Base-by-base conservation (phyloP, 768 basidiomycete species). In the Auricularia sp. region DNA sequence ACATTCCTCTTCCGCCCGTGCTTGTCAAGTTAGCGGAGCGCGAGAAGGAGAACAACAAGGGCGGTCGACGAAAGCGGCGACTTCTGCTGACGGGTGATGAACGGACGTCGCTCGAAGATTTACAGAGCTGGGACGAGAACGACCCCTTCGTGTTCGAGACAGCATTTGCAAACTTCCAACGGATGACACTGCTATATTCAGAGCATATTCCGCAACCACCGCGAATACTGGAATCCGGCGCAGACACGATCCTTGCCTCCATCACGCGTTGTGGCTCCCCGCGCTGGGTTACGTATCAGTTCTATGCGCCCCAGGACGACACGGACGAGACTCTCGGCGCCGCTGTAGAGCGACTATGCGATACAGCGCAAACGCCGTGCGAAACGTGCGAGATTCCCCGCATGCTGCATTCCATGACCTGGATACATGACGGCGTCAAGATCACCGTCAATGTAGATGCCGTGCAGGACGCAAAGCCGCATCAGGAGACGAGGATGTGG, bases 121-220 rank as follows among this genome's bases (percentile, higher is more conserved):
- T 88, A 3, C 75, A 86, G 0, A 87, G 87, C 1, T 90, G 87
- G 87, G 81, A 83, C 47, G 77, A 73, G 42, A 72, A 78, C 44
- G 78, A 79, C 44, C 70, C 76, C 4, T 59, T 10, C 65, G 69
- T 11, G 66, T 68, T 2, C 65, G 71, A 56, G 80, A 76, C 16
- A 80, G 79, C 4, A 81, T 87, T 77, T 3, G 53, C 67, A 2
- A 84, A 84, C 12, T 88, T 88, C 54, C 87, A 89, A 68, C 78
- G 75, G 51, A 71, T 88, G 21, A 81, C 80, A 1, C 75, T 84
- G 7, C 71, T 87, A 5, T 78, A 81, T 61, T 79, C 81, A 14
- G 73, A 76, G 59, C 78, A 83, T 43, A 66, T 77, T 6, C 71
- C 68, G 7, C 54, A 62, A 36, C 61, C 29, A 21, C 39, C 43